Evolutionary conservation across 805 yeast genomes (phyloP), one percentile per base, ranked within the genome.

Genomic region (Brettanomyces anomalus): DNA sequence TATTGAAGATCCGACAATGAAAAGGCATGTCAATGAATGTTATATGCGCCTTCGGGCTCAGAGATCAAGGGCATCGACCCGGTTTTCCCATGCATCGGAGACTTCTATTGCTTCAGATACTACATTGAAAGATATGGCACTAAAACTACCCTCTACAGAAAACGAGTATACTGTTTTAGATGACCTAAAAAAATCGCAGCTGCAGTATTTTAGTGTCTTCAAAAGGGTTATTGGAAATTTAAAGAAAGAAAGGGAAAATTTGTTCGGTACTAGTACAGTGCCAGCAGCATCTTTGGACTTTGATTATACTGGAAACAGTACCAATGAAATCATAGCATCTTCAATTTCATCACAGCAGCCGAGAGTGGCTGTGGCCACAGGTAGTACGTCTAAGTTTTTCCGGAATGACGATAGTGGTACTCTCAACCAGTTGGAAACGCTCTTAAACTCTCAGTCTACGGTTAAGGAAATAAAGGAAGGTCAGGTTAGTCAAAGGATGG

Each of bases 41-140:
- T 63, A 51, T 43, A 37, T 40, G 7, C 49, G 49, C 40, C 59
- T 79, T 42, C 62, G 69, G 41, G 65, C 62, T 30, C 57, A 66
- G 14, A 57, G 82, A 40, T 60, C 64, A 30, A 61, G 65, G 30
- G 56, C 66, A n/a, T 67, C 72, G 61, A 64, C 65, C 1, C 66
- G 64, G 31, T 46, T 70, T 32, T 66, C 65, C 16, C 65, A 63
- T 30, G 49, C 56, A 37, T 48, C 49, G 15, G 64, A 68, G 17
- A 56, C 62, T 0, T 50, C 65, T 1, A 60, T 68, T 40, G 64
- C 67, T 8, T 54, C 67, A 0, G 66, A 65, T 43, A 60, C 57
- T 2, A 58, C 77, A 0, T 54, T 80, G 44, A 67, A 68, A 46
- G 79, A 76, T 36, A 71, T 81, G 77, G 77, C 85, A 0, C 48